Percentiles rank a stretch among this genome's conserved stretches.
Evolutionary conservation across 2,329 filamentous ascomycete genomes (phyloP).

Genomic region (Volutella citrinella): DNA sequence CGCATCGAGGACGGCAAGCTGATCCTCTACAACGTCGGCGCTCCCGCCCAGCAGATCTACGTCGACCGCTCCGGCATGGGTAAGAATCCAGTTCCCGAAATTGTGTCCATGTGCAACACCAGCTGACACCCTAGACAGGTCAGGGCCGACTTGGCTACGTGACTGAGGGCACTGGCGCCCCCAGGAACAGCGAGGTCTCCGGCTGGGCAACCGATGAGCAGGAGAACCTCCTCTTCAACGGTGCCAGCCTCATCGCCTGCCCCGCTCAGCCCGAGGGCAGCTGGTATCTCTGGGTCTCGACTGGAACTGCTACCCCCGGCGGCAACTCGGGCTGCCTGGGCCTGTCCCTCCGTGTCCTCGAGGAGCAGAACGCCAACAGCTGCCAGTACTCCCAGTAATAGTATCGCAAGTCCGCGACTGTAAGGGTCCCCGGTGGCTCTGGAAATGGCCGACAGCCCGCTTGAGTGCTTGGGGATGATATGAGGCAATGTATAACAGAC

Average conservation of each 20-base stretch:
- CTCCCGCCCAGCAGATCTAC: slow-evolving; percentile 45
- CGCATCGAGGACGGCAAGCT: slow-evolving; percentile 40
- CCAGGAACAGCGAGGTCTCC: slow-evolving; percentile 41
- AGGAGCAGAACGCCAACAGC: slow-evolving; percentile 26
- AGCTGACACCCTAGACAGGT: slow-evolving; percentile 31
- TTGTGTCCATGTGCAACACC: not conserved
- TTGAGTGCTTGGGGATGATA: not conserved
- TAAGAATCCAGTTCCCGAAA: slow-evolving; percentile 24
- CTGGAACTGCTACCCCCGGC: slow-evolving; percentile 31
- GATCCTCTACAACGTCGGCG: slow-evolving; percentile 42
- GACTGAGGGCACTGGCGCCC: slow-evolving; percentile 38
- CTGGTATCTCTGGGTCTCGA: slow-evolving; percentile 38
- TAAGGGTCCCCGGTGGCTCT: too few relatives aligned
- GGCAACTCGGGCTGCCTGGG: slow-evolving; percentile 36
- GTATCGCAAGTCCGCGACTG: not conserved
- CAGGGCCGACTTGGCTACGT: slow-evolving; percentile 53
- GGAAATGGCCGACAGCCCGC: not conserved
- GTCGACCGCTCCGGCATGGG: slow-evolving; percentile 60
- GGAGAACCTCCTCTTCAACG: slow-evolving; percentile 44
- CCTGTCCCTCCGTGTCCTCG: slow-evolving; percentile 29
- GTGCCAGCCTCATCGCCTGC: slow-evolving; percentile 49
- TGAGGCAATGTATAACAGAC: too few relatives aligned
- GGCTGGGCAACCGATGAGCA: slow-evolving; percentile 44
- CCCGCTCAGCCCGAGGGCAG: slow-evolving; percentile 38
- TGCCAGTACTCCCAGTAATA: slow-evolving; percentile 32